Percentiles rank a stretch among this genome's conserved stretches.
Evolutionary conservation across 2,329 filamentous ascomycete genomes (phyloP).

Genomic region (Ambrosiella xylebori): DNA sequence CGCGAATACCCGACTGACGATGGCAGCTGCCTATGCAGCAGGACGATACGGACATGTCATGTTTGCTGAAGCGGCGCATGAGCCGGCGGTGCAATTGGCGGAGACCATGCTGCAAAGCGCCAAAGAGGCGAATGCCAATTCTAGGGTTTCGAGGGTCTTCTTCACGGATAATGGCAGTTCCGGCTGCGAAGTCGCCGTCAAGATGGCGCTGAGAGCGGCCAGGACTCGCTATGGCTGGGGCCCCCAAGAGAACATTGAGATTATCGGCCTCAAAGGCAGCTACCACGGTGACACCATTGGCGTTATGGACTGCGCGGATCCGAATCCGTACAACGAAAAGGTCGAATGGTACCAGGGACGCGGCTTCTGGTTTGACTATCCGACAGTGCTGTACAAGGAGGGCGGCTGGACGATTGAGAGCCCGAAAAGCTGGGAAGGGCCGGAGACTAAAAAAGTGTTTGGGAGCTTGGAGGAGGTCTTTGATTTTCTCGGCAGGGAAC

Average conservation of each 20-base stretch:
- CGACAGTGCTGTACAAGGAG: constrained; percentile 46
- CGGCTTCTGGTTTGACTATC: constrained; percentile 69
- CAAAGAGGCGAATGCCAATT: constrained; percentile 29
- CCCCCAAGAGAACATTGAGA: constrained; percentile 38
- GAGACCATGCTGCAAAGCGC: constrained; percentile 43
- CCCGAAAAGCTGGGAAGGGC: constrained; percentile 29
- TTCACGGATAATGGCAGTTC: constrained; percentile 76
- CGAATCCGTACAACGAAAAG: constrained; percentile 60
- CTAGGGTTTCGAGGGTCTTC: constrained; percentile 52
- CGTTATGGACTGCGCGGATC: constrained; percentile 72
- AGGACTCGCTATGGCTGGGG: constrained; percentile 50
- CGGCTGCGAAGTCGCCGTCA: constrained; percentile 66
- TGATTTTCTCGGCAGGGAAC: constrained; percentile 32
- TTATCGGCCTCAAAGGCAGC: constrained; percentile 60
- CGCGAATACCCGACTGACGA: constrained; percentile 50
- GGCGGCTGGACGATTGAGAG: constrained; percentile 50
- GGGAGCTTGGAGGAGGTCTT: constrained; percentile 40
- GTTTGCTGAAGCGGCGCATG: constrained; percentile 67
- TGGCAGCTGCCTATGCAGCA: constrained; percentile 65
- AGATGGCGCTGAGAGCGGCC: constrained; percentile 63
- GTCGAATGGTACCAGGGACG: constrained; percentile 73
- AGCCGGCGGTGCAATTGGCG: constrained; percentile 55
- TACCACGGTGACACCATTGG: constrained; percentile 84
- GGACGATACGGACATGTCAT: constrained; percentile 78
- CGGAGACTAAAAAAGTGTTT: constrained; percentile 29